Evolutionary conservation across 2,329 filamentous ascomycete genomes (phyloP), one percentile per base, ranked within the genome.

Genomic region (Nothophaeocryptopus gaeumannii): DNA sequence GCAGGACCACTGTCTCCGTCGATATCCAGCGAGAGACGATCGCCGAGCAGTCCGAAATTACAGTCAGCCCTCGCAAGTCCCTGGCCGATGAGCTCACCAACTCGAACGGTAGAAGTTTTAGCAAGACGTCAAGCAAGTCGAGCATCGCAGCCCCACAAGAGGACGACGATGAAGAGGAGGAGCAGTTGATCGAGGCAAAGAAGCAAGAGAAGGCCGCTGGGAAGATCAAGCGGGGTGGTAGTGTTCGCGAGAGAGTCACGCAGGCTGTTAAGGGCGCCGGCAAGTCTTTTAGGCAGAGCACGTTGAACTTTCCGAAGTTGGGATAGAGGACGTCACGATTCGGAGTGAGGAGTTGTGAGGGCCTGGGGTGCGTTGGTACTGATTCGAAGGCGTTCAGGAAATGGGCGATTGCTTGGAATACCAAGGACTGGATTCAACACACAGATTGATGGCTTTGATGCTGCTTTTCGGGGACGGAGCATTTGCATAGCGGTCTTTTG

Each of bases 1-100:
- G 55, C 47, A 45, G 48, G 32, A 59, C 54, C 2, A 50, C 54
- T 1, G 40, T 50, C n/a, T 51, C 49, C n/a, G 47, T 54, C 10
- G 54, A 56, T 3, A 32, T 51, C 12, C 44, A 54, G 8, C 46
- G 56, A 15, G 35, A 40, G 5, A 36, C 34, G 11, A 56, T 53
- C 11, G 15, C 43, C 3, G 55, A 58, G 43, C 47, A 41, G 32
- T 38, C 16, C 16, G 36, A 47, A 39, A 26, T 45, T n/a, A 36
- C 37, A 16, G 48, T 40, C 15, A 12, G 44, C 26, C 15, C 9
- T 16, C 42, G 26, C 29, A 30, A 34, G 11, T 47, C 43, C 9
- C 36, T 51, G 14, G 39, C 44, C 4, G 49, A 39, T 15, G 38
- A 43, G 33, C 32, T 47, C 16, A 43, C 36, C 11, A 44, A 47